Base-by-base conservation (phyloP, 129 eudicot genomes). In the Pseudognaphalium luteoalbum region DNA sequence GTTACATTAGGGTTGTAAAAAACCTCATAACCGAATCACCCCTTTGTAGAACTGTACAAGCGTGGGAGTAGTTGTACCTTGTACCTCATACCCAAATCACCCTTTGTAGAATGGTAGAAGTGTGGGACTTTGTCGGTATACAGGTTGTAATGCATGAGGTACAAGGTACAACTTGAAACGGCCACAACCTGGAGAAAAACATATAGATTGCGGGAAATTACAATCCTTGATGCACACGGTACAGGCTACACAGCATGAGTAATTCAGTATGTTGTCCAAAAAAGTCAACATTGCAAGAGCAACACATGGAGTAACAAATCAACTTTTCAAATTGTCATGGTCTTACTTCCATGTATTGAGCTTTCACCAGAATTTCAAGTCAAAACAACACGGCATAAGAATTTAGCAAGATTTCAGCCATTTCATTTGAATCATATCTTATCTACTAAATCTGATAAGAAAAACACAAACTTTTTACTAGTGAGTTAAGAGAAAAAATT, bases 401-500 rank as follows among this genome's bases (percentile, higher is more conserved):
- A 4, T 15, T 0, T 25, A 25, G 28, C 63, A 6, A 20, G 47
- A 41, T 41, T 41, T 12, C 14, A 41, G 47, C 47, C 47, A 41
- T 41, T 8, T 41, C 47, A 41, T 41, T 41, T 41, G 28, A 19
- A 72, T n/a, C 76, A 56, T 33, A 72, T 29, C 54, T 37, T 34
- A 29, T 15, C 16, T 76, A 47, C 47, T 50, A 37, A 51, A 67
- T 15, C 66, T 60, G 35, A 29, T 63, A 41, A n/a, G 61, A 63
- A 64, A 75, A 5, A 50, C 29, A 6, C 20, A 6, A 21, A 54
- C 70, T 30, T 8, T 60, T 56, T 25, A 61, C 78, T 47, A 68
- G 69, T 50, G 68, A n/a, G 54, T 47, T 14, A 47, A 47, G 54
- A 75, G 21, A 64, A 71, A 76, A 25, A 80, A 80, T 83, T 33